Evolutionary conservation across 805 yeast species (phyloP).

Genomic region (Trichomonascus vanleenenianus): DNA sequence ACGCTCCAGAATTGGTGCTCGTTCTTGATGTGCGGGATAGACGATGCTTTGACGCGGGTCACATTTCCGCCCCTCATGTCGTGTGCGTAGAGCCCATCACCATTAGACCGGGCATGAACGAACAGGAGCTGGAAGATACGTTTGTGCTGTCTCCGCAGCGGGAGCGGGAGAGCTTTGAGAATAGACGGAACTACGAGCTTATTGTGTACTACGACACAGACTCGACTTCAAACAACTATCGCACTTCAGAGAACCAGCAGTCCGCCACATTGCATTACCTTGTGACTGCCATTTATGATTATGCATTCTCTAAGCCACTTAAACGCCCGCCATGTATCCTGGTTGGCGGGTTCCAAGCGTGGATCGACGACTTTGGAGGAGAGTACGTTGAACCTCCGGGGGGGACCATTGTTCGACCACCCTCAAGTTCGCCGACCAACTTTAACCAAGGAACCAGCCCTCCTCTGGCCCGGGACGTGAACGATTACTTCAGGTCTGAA

Average conservation of each 20-base stretch:
- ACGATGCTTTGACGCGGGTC: conserved; percentile 51
- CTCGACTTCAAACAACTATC: conserved; percentile 13
- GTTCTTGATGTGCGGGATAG: conserved; percentile 66
- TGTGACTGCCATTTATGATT: conserved; percentile 31
- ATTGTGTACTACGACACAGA: conserved; percentile 58
- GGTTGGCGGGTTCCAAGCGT: conserved; percentile 48
- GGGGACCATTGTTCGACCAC: neutral
- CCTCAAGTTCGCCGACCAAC: conserved; percentile 1
- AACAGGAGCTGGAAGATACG: conserved; percentile 57
- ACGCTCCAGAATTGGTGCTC: conserved; percentile 34
- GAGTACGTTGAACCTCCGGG: neutral
- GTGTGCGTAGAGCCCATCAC: conserved; percentile 73
- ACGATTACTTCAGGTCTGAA: conserved; percentile 21
- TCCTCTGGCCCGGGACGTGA: conserved; percentile 22
- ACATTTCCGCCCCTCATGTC: conserved; percentile 50
- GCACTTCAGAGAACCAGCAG: conserved; percentile 9
- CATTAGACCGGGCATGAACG: conserved; percentile 42
- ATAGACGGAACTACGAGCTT: conserved; percentile 49
- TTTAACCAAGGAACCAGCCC: neutral
- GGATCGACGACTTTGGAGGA: conserved; percentile 29
- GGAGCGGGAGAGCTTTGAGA: conserved; percentile 47
- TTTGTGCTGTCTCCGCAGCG: conserved; percentile 49
- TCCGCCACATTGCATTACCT: conserved; percentile 22
- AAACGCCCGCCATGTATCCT: conserved; percentile 39
- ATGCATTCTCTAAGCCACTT: conserved; percentile 31